phyloP scores from a whole-genome alignment of 768 basidiomycete species.

The Gymnopilus dilepis region DNA sequence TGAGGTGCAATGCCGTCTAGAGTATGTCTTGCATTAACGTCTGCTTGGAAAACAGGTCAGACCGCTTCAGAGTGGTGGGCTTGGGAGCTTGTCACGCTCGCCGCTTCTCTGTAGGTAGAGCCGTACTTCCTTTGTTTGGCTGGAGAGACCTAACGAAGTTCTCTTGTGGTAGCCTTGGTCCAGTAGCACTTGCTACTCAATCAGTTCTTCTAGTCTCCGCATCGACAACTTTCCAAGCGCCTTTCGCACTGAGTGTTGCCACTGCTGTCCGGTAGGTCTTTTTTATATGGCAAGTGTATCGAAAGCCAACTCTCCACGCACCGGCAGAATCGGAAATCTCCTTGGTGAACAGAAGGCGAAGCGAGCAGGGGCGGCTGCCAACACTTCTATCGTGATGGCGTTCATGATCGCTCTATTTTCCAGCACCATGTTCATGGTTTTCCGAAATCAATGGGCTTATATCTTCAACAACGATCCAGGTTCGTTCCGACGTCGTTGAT shows the following conservation, averaged over 20 bases:
- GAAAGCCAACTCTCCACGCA: not conserved
- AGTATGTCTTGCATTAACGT: not conserved
- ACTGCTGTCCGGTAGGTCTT: slow-evolving; percentile 75
- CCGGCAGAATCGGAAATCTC: slow-evolving; percentile 79
- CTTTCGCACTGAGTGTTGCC: slow-evolving; percentile 83
- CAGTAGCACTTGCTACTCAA: slow-evolving; percentile 84
- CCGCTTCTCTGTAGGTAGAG: slow-evolving; percentile 49
- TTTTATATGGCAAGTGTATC: not conserved
- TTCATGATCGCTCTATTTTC: slow-evolving; percentile 67
- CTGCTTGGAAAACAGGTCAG: slow-evolving; percentile 54
- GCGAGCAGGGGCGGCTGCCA: slow-evolving; percentile 73
- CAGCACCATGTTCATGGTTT: slow-evolving; percentile 60
- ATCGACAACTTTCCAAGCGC: slow-evolving; percentile 82
- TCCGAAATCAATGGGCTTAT: slow-evolving; percentile 71
- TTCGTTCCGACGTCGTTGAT: slow-evolving; percentile 29
- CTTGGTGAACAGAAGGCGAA: slow-evolving; percentile 79
- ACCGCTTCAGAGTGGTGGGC: slow-evolving; percentile 96
- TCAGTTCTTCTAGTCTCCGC: slow-evolving; percentile 81
- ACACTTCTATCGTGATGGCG: slow-evolving; percentile 68
- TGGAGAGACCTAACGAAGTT: not conserved
- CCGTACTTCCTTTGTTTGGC: not conserved
- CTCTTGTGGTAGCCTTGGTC: slow-evolving; percentile 63
- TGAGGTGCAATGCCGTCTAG: slow-evolving; percentile 26
- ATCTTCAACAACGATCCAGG: slow-evolving; percentile 75
- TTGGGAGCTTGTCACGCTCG: slow-evolving; percentile 83